A percentile compares a stretch with the other conserved stretches of the same genome.
Evolutionary conservation across 768 basidiomycete species (phyloP).

Genomic region (Russula olivacea): DNA sequence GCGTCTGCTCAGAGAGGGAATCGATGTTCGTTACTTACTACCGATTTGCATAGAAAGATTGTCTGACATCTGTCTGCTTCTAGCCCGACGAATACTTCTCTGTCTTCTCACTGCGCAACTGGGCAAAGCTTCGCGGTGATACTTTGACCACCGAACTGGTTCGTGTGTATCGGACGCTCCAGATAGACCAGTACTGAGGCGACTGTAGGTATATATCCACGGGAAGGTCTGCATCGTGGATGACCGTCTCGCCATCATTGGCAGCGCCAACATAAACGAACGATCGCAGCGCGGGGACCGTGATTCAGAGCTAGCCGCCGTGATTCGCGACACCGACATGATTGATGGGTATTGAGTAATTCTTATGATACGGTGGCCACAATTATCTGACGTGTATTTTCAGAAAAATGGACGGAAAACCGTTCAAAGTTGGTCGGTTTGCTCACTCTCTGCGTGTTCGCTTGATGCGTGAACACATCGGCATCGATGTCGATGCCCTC

Average conservation of each 20-base stretch:
- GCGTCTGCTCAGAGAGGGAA: slow-evolving; percentile 76
- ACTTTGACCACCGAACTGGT: slow-evolving; percentile 85
- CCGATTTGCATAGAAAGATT: slow-evolving; percentile 6
- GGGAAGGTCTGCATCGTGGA: slow-evolving; percentile 87
- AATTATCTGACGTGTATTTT: slow-evolving; percentile 1
- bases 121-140: slow-evolving; percentile 86
- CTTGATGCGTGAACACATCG: slow-evolving; percentile 95
- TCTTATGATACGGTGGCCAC: too few relatives aligned
- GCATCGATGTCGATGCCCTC: slow-evolving; percentile 87
- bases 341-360: slow-evolving; percentile 61
- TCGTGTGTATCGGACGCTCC: slow-evolving; percentile 16
- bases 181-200: slow-evolving; percentile 17
- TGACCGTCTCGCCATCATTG: slow-evolving; percentile 89
- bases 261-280: slow-evolving; percentile 97
- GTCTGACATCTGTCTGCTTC: slow-evolving; percentile 8
- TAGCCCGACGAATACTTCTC: slow-evolving; percentile 91
- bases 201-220: slow-evolving; percentile 75
- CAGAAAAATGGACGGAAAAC: slow-evolving; percentile 89
- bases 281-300: slow-evolving; percentile 93
- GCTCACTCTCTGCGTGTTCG: slow-evolving; percentile 91
- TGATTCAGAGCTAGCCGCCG: slow-evolving; percentile 90
- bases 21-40: slow-evolving; percentile 55
- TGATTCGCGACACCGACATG: slow-evolving; percentile 96
- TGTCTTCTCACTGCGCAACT: slow-evolving; percentile 86
- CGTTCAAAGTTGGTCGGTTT: slow-evolving; percentile 94